Evolutionary conservation across 345 rosid species (phyloP).

Genomic region (Rhodamnia rubescens): DNA sequence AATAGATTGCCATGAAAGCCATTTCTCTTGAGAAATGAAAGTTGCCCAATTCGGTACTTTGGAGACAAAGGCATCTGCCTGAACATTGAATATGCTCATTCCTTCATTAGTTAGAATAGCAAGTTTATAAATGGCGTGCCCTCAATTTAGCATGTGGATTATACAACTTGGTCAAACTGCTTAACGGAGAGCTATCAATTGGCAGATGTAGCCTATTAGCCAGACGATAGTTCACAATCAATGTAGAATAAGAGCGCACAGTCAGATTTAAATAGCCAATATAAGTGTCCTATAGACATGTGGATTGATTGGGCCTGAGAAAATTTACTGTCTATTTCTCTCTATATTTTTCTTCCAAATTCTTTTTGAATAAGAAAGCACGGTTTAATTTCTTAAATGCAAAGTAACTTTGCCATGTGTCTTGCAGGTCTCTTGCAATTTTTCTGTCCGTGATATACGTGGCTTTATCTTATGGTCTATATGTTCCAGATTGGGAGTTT

Average conservation of each 20-base stretch:
- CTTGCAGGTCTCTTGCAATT: constrained; percentile 19
- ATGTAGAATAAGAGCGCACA: background rate
- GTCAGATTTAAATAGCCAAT: background rate
- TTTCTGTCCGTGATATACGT: constrained; percentile 18
- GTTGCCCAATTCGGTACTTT: background rate
- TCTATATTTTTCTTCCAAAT: background rate
- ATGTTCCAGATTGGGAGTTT: constrained; percentile 41
- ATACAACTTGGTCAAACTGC: background rate
- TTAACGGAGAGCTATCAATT: background rate
- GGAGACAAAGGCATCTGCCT: background rate
- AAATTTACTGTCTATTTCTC: background rate
- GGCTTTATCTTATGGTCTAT: constrained; percentile 26
- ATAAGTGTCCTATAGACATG: background rate
- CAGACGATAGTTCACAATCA: background rate
- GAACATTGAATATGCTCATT: background rate
- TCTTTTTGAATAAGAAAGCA: background rate
- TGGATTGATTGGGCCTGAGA: background rate
- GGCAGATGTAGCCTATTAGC: background rate
- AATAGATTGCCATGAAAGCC: background rate
- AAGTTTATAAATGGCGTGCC: background rate
- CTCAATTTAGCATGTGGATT: background rate
- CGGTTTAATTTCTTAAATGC: background rate
- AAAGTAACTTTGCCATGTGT: background rate
- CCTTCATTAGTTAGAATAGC: background rate
- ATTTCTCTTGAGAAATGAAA: background rate